These are phyloP conservation scores for Sclerotinia subarctica DNA, from an alignment of 2,329 filamentous ascomycete genomes.

Conservation along the genomic window DNA sequence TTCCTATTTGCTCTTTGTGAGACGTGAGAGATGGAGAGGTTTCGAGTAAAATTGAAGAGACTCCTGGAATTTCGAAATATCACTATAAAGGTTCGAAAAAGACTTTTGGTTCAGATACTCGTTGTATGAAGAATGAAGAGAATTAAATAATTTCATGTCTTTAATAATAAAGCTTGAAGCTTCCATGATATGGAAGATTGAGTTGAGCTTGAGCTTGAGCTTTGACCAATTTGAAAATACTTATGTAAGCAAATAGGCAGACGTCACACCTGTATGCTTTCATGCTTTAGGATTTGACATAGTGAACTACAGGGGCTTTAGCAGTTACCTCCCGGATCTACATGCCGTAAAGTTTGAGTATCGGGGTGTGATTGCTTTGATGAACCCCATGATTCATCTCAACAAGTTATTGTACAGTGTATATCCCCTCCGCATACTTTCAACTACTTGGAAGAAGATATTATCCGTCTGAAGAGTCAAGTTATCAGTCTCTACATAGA, in stretches of 20 bases:
- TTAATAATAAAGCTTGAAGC: not conserved
- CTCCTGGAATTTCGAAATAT: not conserved
- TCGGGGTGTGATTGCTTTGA: too few relatives aligned
- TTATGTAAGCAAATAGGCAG: slow-evolving; percentile 4
- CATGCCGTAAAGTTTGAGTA: too few relatives aligned
- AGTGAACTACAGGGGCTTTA: too few relatives aligned
- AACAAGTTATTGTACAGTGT: too few relatives aligned
- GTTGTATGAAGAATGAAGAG: not conserved
- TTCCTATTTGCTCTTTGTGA: not conserved
- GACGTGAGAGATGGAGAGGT: not conserved
- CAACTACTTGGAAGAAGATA: too few relatives aligned
- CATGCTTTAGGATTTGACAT: too few relatives aligned
- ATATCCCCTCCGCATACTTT: too few relatives aligned
- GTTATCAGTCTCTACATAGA: too few relatives aligned
- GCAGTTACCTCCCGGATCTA: too few relatives aligned
- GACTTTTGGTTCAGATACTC: not conserved
- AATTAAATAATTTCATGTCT: not conserved
- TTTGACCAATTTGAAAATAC: not conserved
- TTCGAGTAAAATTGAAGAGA: not conserved
- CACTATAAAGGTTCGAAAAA: not conserved
- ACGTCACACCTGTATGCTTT: not conserved
- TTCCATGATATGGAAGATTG: not conserved
- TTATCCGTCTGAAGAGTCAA: too few relatives aligned
- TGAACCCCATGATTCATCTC: too few relatives aligned
- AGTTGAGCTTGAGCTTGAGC: not conserved